Base-by-base conservation (phyloP, 106 monocot genomes). In the Alisma plantagoaquatica region DNA sequence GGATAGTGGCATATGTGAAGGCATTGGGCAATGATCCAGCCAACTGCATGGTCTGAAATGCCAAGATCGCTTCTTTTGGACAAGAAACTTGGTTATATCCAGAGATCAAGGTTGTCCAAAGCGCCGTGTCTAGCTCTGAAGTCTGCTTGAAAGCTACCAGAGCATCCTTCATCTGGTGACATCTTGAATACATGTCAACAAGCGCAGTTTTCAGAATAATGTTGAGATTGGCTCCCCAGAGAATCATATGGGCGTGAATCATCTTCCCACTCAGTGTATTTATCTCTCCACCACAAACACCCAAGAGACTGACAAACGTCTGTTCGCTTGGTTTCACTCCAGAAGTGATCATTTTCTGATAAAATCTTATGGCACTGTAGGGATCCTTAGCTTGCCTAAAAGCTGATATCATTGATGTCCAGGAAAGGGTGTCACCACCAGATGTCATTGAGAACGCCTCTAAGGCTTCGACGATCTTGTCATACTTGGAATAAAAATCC, bases 381-480 rank as follows among this genome's bases (percentile, higher is more conserved):
- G 61, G 84, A 16, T 81, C 67, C 27, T 59, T 54, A 1, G 73
- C 74, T n/a, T 78, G 51, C 17, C 81, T 61, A 28, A 63, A 49
- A n/a, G 63, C 69, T 15, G 81, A 78, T 32, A 88, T 94, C 67
- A 84, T 78, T 23, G 65, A 58, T 11, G 94, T 94, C 76, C 82
- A 94, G 0, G 65, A 81, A 10, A 88, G 51, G 1, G 49, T 54
- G 51, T 94, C 94, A 43, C 49, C 62, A 23, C 29, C 12, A 19
- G 25, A 49, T 67, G 78, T 63, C 12, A 22, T 8, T 11, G 31
- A 24, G 38, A 88, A 88, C 19, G 78, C 28, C 16, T 31, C 29
- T 6, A 23, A 33, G 30, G 78, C 79, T 10, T 68, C 61, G 19
- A 52, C 44, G 19, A 76, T 10, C 62, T 33, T 31, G 26, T 35